Evolutionary conservation across 768 basidiomycete species (phyloP).

Genomic region (Rhodocollybia butyracea): DNA sequence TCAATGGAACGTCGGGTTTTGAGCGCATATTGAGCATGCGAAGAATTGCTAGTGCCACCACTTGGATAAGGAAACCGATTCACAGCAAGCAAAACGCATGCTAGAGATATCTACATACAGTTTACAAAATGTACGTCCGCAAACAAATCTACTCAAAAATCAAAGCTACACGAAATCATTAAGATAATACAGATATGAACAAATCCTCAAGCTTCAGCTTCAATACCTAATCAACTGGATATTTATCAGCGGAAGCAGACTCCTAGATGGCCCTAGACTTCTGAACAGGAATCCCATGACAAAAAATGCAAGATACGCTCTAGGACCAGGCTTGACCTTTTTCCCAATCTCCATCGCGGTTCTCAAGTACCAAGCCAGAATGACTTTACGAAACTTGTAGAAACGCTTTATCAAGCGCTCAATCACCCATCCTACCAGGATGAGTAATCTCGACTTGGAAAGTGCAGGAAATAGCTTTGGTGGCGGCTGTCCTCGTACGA

Average conservation of each 20-base stretch:
- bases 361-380: constrained; percentile 6
- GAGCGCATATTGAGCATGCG: too few species aligned
- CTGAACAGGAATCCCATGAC: constrained; percentile 11
- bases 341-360: constrained; percentile 7
- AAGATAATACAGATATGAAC: background rate
- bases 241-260: constrained; percentile 2
- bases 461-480: constrained; percentile 1
- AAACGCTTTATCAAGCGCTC: constrained; percentile 13
- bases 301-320: constrained; percentile 11
- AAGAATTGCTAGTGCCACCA: too few species aligned
- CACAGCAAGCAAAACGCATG: too few species aligned
- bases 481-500: constrained; percentile 5
- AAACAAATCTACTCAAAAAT: background rate
- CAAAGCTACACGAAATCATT: background rate
- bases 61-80: too few species aligned
- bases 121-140: too few species aligned
- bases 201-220: background rate
- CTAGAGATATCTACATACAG: too few species aligned
- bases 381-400: constrained; percentile 6
- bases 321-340: constrained; percentile 8
- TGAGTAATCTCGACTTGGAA: constrained; percentile 8
- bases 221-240: constrained; percentile 5
- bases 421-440: constrained; percentile 12
- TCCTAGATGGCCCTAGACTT: constrained; percentile 7
- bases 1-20: too few species aligned